Percentiles rank a stretch among this genome's conserved stretches.
Evolutionary conservation across 2,329 filamentous ascomycete species (phyloP).

Genomic region (Trichoderma koningii): DNA sequence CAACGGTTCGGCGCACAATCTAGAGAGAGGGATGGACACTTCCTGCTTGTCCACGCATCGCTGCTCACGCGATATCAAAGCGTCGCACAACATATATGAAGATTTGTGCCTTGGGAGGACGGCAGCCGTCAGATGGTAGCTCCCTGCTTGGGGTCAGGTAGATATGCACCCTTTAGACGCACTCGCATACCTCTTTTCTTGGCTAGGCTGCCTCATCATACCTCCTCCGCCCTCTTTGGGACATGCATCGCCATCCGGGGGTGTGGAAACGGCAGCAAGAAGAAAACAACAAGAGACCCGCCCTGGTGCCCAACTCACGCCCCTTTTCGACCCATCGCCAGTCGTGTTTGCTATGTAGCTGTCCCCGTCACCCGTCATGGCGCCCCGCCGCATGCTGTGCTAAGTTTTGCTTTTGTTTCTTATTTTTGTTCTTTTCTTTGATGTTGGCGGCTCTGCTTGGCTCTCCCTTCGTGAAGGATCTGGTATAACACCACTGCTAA

Average conservation of each 20-base stretch:
- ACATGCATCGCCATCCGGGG: neutral
- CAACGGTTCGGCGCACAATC: neutral
- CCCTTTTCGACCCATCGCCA: conserved; percentile 5
- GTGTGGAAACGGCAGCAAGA: neutral
- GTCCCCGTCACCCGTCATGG: conserved; percentile 16
- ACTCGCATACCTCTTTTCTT: neutral
- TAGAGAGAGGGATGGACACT: neutral
- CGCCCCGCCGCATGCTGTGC: conserved; percentile 11
- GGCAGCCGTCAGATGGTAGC: conserved; percentile 14
- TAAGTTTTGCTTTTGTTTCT: neutral
- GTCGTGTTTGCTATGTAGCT: conserved; percentile 4
- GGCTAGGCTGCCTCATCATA: conserved; percentile 4
- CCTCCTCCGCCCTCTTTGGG: neutral
- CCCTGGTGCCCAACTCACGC: conserved; percentile 25
- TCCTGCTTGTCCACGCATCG: conserved; percentile 1
- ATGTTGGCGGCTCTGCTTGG: neutral
- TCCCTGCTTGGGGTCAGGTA: conserved; percentile 14
- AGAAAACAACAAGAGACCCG: conserved; percentile 11
- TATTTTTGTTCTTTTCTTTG: neutral
- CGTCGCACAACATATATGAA: conserved; percentile 24
- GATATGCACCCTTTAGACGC: conserved; percentile 13
- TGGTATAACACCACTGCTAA: neutral
- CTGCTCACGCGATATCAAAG: conserved; percentile 8
- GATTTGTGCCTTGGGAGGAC: conserved; percentile 14
- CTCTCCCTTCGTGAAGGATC: neutral